Percentiles rank a stretch among this genome's conserved stretches.
Conservation (phyloP, 208 protist genomes). For the Trypanosoma theileri region DNA sequence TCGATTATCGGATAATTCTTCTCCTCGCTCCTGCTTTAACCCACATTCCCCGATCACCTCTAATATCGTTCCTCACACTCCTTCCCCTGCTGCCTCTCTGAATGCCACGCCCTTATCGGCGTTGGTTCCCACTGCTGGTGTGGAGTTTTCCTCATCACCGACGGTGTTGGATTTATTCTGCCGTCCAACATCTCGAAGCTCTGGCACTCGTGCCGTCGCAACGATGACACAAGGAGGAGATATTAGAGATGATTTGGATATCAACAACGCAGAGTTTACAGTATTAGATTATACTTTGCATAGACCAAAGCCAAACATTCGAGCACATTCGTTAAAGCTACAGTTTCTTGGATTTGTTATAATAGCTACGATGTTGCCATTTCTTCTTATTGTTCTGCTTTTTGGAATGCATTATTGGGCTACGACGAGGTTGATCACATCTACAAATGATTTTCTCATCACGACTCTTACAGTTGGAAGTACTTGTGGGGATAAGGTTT, state of each 20-base stretch:
- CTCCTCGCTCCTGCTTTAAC: too few species aligned
- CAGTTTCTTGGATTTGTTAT: constrained; percentile 1
- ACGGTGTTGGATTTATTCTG: too few species aligned
- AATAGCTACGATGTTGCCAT: constrained; percentile 21
- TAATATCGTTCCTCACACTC: too few species aligned
- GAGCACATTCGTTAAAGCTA: not conserved
- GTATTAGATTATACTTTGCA: constrained; percentile 1
- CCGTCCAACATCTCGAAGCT: too few species aligned
- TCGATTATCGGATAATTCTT: too few species aligned
- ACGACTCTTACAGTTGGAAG: not conserved
- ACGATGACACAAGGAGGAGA: not conserved
- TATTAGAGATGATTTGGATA: constrained; percentile 1
- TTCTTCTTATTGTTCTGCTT: constrained; percentile 28
- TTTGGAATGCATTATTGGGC: constrained; percentile 53
- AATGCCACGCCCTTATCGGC: too few species aligned
- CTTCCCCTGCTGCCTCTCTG: too few species aligned
- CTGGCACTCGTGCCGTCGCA: too few species aligned
- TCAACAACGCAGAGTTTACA: not conserved
- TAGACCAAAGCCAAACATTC: constrained; percentile 3
- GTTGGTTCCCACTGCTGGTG: too few species aligned
- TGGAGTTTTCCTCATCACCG: too few species aligned
- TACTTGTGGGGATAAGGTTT: constrained; percentile 1
- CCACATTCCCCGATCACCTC: too few species aligned
- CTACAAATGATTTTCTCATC: not conserved
- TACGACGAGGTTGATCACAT: not conserved